Evolutionary conservation across 805 yeast species (phyloP), one percentile per base, ranked within the genome.

Genomic region (Starmerella kuoi): DNA sequence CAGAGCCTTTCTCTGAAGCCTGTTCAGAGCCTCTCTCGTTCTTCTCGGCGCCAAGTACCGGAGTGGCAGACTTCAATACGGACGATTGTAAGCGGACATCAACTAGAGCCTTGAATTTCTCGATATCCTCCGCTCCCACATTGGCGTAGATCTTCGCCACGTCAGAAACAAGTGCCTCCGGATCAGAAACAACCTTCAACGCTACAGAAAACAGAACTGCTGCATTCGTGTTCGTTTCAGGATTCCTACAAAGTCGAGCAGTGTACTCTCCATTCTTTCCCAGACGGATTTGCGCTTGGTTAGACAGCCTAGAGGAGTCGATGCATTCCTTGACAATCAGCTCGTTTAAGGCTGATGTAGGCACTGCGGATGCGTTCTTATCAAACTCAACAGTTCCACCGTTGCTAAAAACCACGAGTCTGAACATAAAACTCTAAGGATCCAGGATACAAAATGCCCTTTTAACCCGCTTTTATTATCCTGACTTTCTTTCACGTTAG

Each of bases 341-440:
- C 7, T 68, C 56, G 50, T 73, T 74, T 39, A 72, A 56, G 1
- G 70, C 61, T 2, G 61, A 35, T 14, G 60, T 61, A 1, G 74
- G 59, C 15, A 70, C 47, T 3, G 31, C 37, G 5, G 37, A 25
- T 3, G 65, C 60, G 24, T 67, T 63, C 43, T 67, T 58, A 51
- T 66, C 65, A 68, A 69, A 74, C 14, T 68, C 60, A 20, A 76
- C 76, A 9, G 67, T 55, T 1, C 82, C 82, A 8, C 73, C 67
- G 1, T 68, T 66, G 3, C 70, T 62, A 55, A 74, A 73, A 1
- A 75, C 63, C 8, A 67, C 52, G 9, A 51, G 37, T 14, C 54
- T 35, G 35, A 43, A 47, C 55, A 51, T 51, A 32, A 14, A 9
- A 25, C 9, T 11, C 14, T 25, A 25, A 25, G 28, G 14, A 25